Base-by-base conservation (phyloP, 768 basidiomycete species). In the Kondoa malvinella region DNA sequence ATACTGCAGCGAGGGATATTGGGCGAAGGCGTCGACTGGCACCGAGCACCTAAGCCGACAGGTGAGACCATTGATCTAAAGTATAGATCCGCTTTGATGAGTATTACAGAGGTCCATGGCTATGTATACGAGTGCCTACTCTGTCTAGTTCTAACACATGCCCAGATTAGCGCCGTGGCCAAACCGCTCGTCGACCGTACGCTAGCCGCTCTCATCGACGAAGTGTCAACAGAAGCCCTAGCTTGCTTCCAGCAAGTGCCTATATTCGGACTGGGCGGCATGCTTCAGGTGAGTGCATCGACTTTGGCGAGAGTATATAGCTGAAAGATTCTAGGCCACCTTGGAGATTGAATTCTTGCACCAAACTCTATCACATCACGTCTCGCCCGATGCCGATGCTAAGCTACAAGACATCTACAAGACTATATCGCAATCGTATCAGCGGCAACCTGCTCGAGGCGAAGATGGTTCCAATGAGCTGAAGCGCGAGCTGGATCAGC, bases 331-430 rank as follows among this genome's bases (percentile, higher is more conserved):
- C 57, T 84, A 89, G 92, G 95, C 95, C 16, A 97, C 95, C 2
- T 85, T 99, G 30, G 94, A 97, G 77, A 95, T 97, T 72, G 95
- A 97, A 79, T 97, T 97, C 80, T 86, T 97, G 81, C 94, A 99
- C 77, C 95, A 97, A 79, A 91, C 89, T 3, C 80, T 99, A 56
- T 84, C 86, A 32, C 86, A 88, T 72, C 92, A 94, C 76, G 87
- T 96, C 66, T 87, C 88, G 17, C 80, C 85, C 1, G 74, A 81
- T 4, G 89, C 94, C 16, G 87, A 87, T 34, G 85, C 85, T 74
- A 89, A 85, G 62, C 83, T 99, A 30, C 87, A 89, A 32, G 88
- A 94, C 68, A 81, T 97, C 65, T 99, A 97, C 79, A 88, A 86
- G 76, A 89, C 86, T 73, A 96, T 99, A 71, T 94, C 92, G 15